A percentile compares a stretch with the other conserved stretches of the same genome.
These are phyloP conservation scores for Syncephalis plumigaleata DNA, from an alignment of 371 early-diverging fungal species.

Conservation along the genomic window DNA sequence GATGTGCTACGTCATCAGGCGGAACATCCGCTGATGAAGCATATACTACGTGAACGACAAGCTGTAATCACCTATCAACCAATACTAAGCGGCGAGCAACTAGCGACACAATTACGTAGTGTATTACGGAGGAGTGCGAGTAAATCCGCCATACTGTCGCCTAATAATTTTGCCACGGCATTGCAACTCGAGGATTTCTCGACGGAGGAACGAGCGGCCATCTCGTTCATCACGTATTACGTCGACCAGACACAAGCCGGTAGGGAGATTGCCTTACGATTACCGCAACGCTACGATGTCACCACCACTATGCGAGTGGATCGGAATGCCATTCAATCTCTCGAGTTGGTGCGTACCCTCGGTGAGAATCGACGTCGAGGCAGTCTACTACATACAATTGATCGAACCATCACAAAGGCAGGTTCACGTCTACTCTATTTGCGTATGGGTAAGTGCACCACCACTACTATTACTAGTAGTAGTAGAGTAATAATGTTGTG, in stretches of 20 bases:
- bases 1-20: constrained; percentile 2
- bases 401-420: constrained; percentile 59
- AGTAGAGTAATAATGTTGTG: too few species aligned
- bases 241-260: constrained; percentile 31
- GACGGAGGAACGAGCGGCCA: constrained; percentile 24
- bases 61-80: constrained; percentile 13
- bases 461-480: too few species aligned
- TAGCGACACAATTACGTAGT: too few species aligned
- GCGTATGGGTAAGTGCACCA: constrained; percentile 27
- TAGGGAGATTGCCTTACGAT: constrained; percentile 20
- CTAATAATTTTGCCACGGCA: not conserved
- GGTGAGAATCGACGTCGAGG: constrained; percentile 25
- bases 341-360: constrained; percentile 32
- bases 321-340: constrained; percentile 30
- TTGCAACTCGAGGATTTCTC: constrained; percentile 9
- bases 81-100: not conserved
- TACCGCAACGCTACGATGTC: constrained; percentile 21
- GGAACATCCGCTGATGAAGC: constrained; percentile 8
- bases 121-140: too few species aligned
- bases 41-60: constrained; percentile 6
- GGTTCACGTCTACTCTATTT: constrained; percentile 55
- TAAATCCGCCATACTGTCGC: too few species aligned
- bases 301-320: constrained; percentile 33
- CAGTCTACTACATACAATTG: constrained; percentile 46
- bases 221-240: constrained; percentile 28